Evolutionary conservation across 2,329 filamentous ascomycete genomes (phyloP).

Genomic region (Cercospora zeina): DNA sequence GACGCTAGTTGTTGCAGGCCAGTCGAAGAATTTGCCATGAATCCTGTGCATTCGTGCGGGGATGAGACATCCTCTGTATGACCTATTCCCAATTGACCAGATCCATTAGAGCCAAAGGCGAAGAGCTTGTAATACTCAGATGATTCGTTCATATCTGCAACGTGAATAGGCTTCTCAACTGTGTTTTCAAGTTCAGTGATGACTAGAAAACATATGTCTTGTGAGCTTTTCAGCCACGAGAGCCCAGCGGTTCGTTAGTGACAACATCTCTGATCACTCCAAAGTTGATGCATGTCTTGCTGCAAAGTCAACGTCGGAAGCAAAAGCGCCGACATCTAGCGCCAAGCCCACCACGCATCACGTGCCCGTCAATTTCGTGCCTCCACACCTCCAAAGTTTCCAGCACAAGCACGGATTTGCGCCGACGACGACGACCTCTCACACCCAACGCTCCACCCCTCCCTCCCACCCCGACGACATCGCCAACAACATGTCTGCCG

Average conservation of each 20-base stretch:
- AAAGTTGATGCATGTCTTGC: background rate
- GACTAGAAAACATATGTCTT: too few species aligned
- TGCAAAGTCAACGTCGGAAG: background rate
- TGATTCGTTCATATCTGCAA: background rate
- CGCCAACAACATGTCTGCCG: conserved; percentile 64
- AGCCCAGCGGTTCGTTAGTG: background rate
- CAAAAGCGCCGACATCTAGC: background rate
- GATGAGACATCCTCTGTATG: conserved; percentile 47
- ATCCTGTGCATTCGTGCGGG: conserved; percentile 23
- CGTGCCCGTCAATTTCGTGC: conserved; percentile 9
- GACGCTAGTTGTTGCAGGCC: conserved; percentile 49
- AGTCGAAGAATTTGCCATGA: background rate
- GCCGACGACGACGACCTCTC: conserved; percentile 22
- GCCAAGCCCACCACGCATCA: conserved; percentile 16
- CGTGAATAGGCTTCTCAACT: background rate
- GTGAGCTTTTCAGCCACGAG: background rate
- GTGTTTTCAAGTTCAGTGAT: background rate
- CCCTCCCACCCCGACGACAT: conserved; percentile 19
- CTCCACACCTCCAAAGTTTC: conserved; percentile 14
- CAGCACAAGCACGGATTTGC: conserved; percentile 6
- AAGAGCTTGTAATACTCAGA: conserved; percentile 18
- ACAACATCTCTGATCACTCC: background rate
- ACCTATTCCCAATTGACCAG: conserved; percentile 53
- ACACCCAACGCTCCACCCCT: conserved; percentile 17
- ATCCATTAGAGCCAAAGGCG: conserved; percentile 55